Evolutionary conservation across 345 rosid species (phyloP), one percentile per base, ranked within the genome.

Genomic region (Rhodomyrtus tomentosa): DNA sequence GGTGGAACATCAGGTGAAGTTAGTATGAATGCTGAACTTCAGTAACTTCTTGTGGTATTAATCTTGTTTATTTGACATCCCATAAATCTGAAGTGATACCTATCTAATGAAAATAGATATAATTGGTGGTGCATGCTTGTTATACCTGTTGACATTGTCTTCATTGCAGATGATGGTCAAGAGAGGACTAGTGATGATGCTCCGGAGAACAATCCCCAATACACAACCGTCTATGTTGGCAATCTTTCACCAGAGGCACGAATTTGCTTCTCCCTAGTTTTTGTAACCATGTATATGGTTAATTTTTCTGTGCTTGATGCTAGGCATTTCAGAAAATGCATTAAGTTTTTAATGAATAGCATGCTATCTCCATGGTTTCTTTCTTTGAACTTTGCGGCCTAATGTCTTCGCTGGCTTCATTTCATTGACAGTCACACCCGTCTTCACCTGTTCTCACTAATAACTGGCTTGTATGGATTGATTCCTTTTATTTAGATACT

Each of bases 141-240:
- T 50, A 9, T 50, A 16, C 82, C 42, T 27, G 3, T 27, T 81
- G 40, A 81, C 13, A n/a, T 24, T 50, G 14, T 36, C 24, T 68
- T 68, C 45, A 18, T 36, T 86, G 87, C 93, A 96, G 99, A 96
- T 87, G 98, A 96, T 88, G 95, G 96, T 84, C 93, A 92, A 91
- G 99, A 94, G 86, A 89, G 87, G 81, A 50, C 91, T 55, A 92
- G 88, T 55, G 94, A 87, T 81, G 99, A 94, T 85, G 94, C 95
- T 88, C 98, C 99, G 24, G 98, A 95, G 87, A 92, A 92, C 85
- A 94, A 88, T 86, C 90, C 93, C 81, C 93, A 90, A 83, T 92
- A 90, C 80, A 92, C 92, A 4, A 92, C 94, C 8, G 94, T 93
- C 81, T 93, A 93, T 87, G 93, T 92, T 29, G 95, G 95, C 73